Percentiles rank a stretch among this genome's conserved stretches.
These are phyloP conservation scores for Eremothecium coryli DNA, from an alignment of 1,139 yeast genomes.

Conservation along the genomic window DNA sequence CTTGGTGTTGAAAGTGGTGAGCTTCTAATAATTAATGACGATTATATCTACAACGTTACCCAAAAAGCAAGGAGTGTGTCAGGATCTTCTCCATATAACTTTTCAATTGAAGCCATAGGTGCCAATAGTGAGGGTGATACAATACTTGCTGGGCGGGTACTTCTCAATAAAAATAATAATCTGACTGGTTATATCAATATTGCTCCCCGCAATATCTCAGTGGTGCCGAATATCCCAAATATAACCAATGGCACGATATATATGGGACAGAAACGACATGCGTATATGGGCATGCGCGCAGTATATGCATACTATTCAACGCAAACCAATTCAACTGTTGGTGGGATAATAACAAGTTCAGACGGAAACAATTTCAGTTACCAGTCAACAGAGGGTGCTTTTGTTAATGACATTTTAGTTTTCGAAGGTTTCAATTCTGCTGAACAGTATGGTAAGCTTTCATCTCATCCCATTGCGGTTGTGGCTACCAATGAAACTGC, in stretches of 20 bases:
- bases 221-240: background rate
- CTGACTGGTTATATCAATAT: slow-evolving; percentile 16
- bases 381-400: slow-evolving; percentile 4
- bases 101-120: slow-evolving; percentile 25
- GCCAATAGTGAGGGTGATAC: slow-evolving; percentile 21
- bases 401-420: slow-evolving; percentile 13
- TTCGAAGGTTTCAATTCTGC: slow-evolving; percentile 12
- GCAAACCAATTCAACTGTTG: slow-evolving; percentile 17
- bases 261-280: too few species aligned
- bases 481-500: slow-evolving; percentile 14
- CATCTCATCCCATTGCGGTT: too few species aligned
- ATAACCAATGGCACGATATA: slow-evolving; percentile 9
- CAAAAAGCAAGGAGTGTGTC: too few species aligned
- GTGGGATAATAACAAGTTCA: slow-evolving; percentile 29
- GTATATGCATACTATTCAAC: slow-evolving; percentile 21
- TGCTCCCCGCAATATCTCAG: slow-evolving; percentile 7
- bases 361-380: slow-evolving; percentile 20
- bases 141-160: slow-evolving; percentile 34
- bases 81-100: background rate
- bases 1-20: slow-evolving; percentile 16
- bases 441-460: too few species aligned
- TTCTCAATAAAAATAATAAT: slow-evolving; percentile 10
- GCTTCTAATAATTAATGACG: slow-evolving; percentile 19
- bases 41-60: slow-evolving; percentile 21
- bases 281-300: too few species aligned